Evolutionary conservation across 1,139 yeast genomes (phyloP), one percentile per base, ranked within the genome.

Genomic region (Suhomyces kunorum): DNA sequence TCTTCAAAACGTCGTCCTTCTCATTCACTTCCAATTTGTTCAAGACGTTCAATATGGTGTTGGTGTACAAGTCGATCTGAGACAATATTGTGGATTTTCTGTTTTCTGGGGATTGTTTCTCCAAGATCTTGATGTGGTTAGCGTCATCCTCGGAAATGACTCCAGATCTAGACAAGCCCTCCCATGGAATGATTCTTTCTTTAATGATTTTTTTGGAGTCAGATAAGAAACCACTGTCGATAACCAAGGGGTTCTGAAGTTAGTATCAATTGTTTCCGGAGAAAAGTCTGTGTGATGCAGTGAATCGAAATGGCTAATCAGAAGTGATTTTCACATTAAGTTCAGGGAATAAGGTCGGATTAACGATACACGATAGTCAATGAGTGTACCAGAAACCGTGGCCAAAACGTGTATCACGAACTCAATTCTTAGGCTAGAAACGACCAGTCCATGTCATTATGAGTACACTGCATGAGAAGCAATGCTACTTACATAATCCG

Each of bases 101-200:
- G 55, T 71, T 61, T 46, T 71, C 71, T 46, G 61, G 45, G 20
- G 70, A 58, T 55, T 71, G 73, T 47, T 78, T 79, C 56, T 85
- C 94, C 51, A 87, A 72, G 32, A 76, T 71, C 59, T 82, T 83
- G 56, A 87, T 71, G 38, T 76, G 68, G 46, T 76, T 74, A 13
- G 88, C 88, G 56, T 86, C 89, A 45, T 78, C 81, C 39, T 74
- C 74, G 15, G 81, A 65, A 33, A 90, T 72, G 35, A 83, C 78
- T 36, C 80, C 81, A 9, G 94, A 83, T 46, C 96, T 76, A 14
- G 87, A 82, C 54, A 85, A 81, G 7, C 95, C 95, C 57, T 87
- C 95, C 97, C 97, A 90, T 18, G 96, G 95, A 45, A 90, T 80
- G 24, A 94, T 84, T 50, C 95, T 78, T 46, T 87, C 85, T 53